Evolutionary conservation across 805 yeast genomes (phyloP).

Genomic region (Kazachstania kunashirensis): DNA sequence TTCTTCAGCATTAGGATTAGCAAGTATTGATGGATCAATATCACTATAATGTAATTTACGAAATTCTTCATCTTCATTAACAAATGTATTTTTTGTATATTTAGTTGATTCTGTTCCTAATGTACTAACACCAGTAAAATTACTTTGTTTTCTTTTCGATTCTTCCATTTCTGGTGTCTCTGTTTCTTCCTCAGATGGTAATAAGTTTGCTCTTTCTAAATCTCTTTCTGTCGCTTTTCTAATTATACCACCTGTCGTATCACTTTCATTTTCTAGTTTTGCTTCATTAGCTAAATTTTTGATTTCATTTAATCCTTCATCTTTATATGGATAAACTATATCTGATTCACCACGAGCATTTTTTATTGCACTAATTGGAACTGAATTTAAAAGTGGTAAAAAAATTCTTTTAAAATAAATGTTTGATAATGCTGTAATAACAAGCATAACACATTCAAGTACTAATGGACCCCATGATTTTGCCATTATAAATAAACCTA

Average conservation of each 20-base stretch:
- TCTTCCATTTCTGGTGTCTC: constrained; percentile 1
- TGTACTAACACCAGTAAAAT: constrained; percentile 4
- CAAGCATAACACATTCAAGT: constrained; percentile 51
- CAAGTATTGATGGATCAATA: constrained; percentile 9
- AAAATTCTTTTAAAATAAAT: constrained; percentile 49
- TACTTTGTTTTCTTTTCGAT: constrained; percentile 4
- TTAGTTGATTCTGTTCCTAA: constrained; percentile 1
- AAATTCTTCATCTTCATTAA: constrained; percentile 21
- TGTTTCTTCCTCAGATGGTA: constrained; percentile 11
- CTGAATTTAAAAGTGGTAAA: constrained; percentile 54
- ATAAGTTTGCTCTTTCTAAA: constrained; percentile 23
- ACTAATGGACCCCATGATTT: constrained; percentile 75
- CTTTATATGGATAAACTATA: constrained; percentile 48
- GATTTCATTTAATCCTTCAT: constrained; percentile 56
- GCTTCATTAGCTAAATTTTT: constrained; percentile 38
- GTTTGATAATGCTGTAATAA: constrained; percentile 50
- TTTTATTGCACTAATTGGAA: constrained; percentile 51
- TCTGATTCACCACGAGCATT: constrained; percentile 33
- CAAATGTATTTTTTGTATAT: constrained; percentile 19
- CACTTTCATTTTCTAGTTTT: constrained; percentile 15
- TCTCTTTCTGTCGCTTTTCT: constrained; percentile 25
- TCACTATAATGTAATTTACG: constrained; percentile 20
- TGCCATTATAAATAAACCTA: constrained; percentile 65
- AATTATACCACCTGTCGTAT: constrained; percentile 20
- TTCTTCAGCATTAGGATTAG: constrained; percentile 1